Evolutionary conservation across 148 eudicot genomes (phyloP).

Genomic region (Simmondsia chinensis): DNA sequence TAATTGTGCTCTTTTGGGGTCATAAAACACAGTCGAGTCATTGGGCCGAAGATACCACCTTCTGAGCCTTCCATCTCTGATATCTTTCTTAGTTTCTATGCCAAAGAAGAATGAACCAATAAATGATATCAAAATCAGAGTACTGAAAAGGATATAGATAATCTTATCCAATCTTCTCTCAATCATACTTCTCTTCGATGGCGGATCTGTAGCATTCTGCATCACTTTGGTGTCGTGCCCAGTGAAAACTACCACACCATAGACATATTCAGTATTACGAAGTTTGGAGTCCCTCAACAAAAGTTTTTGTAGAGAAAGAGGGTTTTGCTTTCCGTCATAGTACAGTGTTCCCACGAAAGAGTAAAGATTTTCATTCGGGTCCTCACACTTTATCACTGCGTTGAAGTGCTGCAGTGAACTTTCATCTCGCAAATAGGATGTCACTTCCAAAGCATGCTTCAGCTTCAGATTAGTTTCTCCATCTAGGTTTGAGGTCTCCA

Average conservation of each 20-base stretch:
- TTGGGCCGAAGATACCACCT: constrained; percentile 52
- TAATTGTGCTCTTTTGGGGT: constrained; percentile 28
- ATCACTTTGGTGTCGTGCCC: constrained; percentile 46
- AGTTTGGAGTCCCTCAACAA: constrained; percentile 46
- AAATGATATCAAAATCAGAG: constrained; percentile 25
- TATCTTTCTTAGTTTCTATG: constrained; percentile 24
- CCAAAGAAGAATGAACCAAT: constrained; percentile 39
- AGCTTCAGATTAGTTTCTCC: constrained; percentile 46
- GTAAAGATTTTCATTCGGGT: constrained; percentile 39
- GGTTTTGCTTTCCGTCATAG: constrained; percentile 22
- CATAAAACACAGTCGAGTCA: constrained; percentile 16
- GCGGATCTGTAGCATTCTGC: constrained; percentile 42
- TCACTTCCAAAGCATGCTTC: constrained; percentile 38
- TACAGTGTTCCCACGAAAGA: constrained; percentile 32
- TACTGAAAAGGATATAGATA: constrained; percentile 28
- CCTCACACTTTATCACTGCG: constrained; percentile 39
- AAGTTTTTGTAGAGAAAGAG: constrained; percentile 38
- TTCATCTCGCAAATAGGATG: constrained; percentile 25
- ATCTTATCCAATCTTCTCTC: constrained; percentile 41
- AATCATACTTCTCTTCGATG: constrained; percentile 37
- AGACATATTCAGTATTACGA: constrained; percentile 34
- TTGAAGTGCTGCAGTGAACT: constrained; percentile 23
- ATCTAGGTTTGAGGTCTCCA: constrained; percentile 43
- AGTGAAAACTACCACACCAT: constrained; percentile 35
- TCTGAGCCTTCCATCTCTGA: constrained; percentile 13